Evolutionary conservation across 1,139 yeast genomes (phyloP), one percentile per base, ranked within the genome.

Genomic region (Hemisphaericaspora lyxosophila): DNA sequence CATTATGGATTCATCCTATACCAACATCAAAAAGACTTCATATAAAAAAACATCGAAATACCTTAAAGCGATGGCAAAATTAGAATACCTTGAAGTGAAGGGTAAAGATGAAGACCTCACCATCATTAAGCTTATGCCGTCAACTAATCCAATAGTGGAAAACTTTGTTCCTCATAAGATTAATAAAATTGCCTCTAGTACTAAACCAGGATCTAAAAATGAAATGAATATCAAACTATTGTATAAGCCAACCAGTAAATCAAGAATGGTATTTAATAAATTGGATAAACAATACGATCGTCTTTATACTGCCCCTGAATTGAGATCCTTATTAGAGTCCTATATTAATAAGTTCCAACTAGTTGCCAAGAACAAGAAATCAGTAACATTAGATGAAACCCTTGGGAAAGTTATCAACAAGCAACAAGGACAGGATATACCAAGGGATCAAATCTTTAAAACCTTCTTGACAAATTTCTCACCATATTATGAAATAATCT

Each of bases 11-110:
- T 58, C 75, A 1, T 59, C 62, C n/a, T 70, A 70, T 32, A 75
- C 87, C 31, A 80, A 76, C 43, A 76, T 92, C 51, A 90, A 89
- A 59, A 83, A 80, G 51, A 82, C 96, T 0, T 78, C 90, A 3
- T 90, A 95, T 95, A 89, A 85, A 58, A 92, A 92, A 55, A 80
- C 94, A 1, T 75, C 90, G 15, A 90, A 89, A 59, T 88, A 82
- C 52, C 65, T 90, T 40, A 90, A 88, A 54, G 81, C 85, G 4
- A 87, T 89, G 82, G 95, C 85, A 46, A 90, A 88, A 54, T 71
- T 73, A 35, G 78, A 79, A 1, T 76, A 82, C 41, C 47, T 87
- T 19, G 76, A 75, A 38, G 61, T 82, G 12, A 86, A 87, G 49
- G 95, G 92, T 8, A 85, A 87, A 50, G 80, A 73, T 44, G 85